Conservation (phyloP, 371 early-diverging fungal species). For the Saksenaea oblongispora region DNA sequence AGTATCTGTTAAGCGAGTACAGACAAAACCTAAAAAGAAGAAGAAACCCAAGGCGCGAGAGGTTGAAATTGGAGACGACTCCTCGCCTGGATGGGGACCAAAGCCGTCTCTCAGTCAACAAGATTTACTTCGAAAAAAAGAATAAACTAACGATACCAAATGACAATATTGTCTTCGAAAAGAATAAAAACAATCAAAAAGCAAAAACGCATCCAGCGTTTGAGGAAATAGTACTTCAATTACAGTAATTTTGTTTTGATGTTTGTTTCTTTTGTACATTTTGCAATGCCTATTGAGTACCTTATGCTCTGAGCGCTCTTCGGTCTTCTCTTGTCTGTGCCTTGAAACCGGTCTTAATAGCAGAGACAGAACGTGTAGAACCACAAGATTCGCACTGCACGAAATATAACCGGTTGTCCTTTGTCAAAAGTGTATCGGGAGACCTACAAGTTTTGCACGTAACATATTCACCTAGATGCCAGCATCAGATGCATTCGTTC, state of each 20-base stretch:
- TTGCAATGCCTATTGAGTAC: not conserved
- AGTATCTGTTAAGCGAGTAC: slow-evolving; percentile 8
- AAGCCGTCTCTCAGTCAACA: slow-evolving; percentile 23
- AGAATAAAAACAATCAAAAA: not conserved
- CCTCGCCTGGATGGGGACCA: slow-evolving; percentile 19
- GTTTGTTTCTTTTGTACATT: not conserved
- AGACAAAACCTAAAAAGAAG: slow-evolving; percentile 21
- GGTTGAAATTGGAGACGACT: slow-evolving; percentile 17
- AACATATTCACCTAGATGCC: slow-evolving; percentile 86
- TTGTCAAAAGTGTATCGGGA: slow-evolving; percentile 91
- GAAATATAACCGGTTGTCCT: slow-evolving; percentile 97
- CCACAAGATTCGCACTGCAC: slow-evolving; percentile 97
- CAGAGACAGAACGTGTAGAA: slow-evolving; percentile 91
- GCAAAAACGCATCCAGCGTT: not conserved
- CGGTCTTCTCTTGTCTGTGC: slow-evolving; percentile 71
- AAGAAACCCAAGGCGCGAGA: slow-evolving; percentile 35
- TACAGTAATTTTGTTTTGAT: not conserved
- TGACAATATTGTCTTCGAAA: too few relatives aligned
- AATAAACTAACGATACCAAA: not conserved
- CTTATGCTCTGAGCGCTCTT: slow-evolving; percentile 48
- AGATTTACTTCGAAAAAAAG: slow-evolving; percentile 1
- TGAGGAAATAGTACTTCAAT: not conserved
- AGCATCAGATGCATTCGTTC: not conserved
- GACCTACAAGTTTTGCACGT: slow-evolving; percentile 98
- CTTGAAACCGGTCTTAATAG: slow-evolving; percentile 97